Evolutionary conservation across 2,329 filamentous ascomycete genomes (phyloP).

Genomic region (Neurospora sp.): DNA sequence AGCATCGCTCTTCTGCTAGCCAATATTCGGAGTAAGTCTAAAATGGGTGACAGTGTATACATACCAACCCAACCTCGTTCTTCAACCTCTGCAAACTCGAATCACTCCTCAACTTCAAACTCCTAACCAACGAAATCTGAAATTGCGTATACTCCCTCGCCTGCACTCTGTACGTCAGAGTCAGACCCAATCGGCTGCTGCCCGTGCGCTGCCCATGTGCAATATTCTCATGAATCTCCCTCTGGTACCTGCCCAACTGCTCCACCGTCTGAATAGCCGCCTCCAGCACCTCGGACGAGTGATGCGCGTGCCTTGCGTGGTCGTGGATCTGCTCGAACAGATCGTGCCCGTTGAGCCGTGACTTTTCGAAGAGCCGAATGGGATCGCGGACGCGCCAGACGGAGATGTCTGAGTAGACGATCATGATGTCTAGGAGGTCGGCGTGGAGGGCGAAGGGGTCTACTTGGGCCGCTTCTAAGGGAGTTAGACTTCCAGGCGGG

Average conservation of each 20-base stretch:
- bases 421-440: conserved; percentile 9
- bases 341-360: conserved; percentile 3
- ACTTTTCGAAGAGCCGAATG: conserved; percentile 12
- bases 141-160: conserved; percentile 12
- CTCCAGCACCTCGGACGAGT: conserved; percentile 11
- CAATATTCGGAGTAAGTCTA: too few species aligned
- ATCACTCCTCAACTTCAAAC: conserved; percentile 11
- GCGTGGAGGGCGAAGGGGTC: conserved; percentile 13
- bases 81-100: conserved; percentile 10
- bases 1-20: background rate
- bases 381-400: conserved; percentile 15
- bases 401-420: conserved; percentile 10
- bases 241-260: conserved; percentile 6
- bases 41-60: background rate
- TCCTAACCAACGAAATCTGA: conserved; percentile 10
- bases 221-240: conserved; percentile 4
- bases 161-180: conserved; percentile 8
- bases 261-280: conserved; percentile 7
- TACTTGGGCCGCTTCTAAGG: background rate
- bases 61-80: conserved; percentile 12
- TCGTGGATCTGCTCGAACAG: conserved; percentile 12
- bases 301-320: conserved; percentile 12
- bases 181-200: background rate
- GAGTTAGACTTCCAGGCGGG: background rate
- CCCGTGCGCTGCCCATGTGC: background rate